phyloP scores from a whole-genome alignment of 768 basidiomycete genomes.

The Serendipita sp. region DNA sequence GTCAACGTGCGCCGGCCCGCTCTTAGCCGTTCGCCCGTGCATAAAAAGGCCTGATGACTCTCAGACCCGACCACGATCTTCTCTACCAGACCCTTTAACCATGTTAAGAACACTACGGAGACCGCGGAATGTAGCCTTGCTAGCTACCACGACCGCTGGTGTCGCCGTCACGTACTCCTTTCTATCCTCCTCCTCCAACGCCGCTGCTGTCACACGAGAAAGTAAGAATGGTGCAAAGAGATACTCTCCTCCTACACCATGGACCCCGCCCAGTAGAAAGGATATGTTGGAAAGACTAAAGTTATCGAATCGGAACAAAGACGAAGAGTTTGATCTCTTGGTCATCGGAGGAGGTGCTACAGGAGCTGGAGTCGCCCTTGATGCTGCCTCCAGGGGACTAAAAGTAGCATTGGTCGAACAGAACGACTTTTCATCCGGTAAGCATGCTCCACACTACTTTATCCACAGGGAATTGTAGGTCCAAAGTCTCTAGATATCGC shows the following conservation, averaged over 20 bases:
- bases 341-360: constrained; percentile 92
- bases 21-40: not conserved
- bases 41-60: not conserved
- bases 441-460: constrained; percentile 13
- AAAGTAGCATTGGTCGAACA: constrained; percentile 88
- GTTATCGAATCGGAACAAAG: constrained; percentile 24
- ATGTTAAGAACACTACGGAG: not conserved
- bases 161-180: not conserved
- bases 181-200: not conserved
- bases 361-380: constrained; percentile 90
- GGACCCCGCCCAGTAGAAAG: constrained; percentile 58
- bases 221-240: not conserved
- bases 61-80: not conserved
- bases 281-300: constrained; percentile 47
- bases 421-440: constrained; percentile 82
- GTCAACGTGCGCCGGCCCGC: not conserved
- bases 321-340: constrained; percentile 58
- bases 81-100: not conserved
- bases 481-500: not conserved
- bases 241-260: constrained; percentile 44
- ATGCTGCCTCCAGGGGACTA: constrained; percentile 81
- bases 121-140: not conserved
- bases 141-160: not conserved
- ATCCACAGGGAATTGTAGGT: not conserved
- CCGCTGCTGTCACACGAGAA: not conserved